These are phyloP conservation scores for Ganoderma boninense DNA, from an alignment of 1,284 basidiomycete genomes.

Conservation along the genomic window DNA sequence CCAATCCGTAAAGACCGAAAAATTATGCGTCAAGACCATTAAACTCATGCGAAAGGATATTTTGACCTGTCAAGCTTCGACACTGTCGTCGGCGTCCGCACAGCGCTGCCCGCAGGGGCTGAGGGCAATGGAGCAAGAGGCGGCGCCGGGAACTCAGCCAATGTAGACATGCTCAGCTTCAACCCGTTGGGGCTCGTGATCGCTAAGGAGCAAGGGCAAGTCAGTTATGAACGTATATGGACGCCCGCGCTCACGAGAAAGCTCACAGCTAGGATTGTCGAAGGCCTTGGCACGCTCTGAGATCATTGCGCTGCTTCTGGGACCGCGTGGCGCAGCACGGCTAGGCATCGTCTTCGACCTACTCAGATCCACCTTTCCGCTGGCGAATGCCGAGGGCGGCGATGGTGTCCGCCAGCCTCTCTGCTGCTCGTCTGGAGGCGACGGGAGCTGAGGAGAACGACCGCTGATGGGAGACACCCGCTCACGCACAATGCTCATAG, in stretches of 20 bases:
- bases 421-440: slow-evolving; percentile 27
- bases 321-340: slow-evolving; percentile 29
- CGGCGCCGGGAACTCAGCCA: slow-evolving; percentile 50
- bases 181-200: slow-evolving; percentile 24
- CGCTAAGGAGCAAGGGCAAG: slow-evolving; percentile 18
- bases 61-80: slow-evolving; percentile 49
- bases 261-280: slow-evolving; percentile 36
- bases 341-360: slow-evolving; percentile 36
- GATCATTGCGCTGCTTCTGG: slow-evolving; percentile 55
- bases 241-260: neutral
- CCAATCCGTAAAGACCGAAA: neutral
- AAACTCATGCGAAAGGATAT: slow-evolving; percentile 40
- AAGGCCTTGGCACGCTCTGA: slow-evolving; percentile 56
- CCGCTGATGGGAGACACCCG: slow-evolving; percentile 11
- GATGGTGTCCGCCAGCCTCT: slow-evolving; percentile 25
- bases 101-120: slow-evolving; percentile 30
- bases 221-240: neutral
- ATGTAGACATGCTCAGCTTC: slow-evolving; percentile 37
- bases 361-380: slow-evolving; percentile 23
- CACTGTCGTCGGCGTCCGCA: slow-evolving; percentile 25
- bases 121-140: slow-evolving; percentile 48
- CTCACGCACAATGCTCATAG: slow-evolving; percentile 25
- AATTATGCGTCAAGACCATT: neutral
- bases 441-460: slow-evolving; percentile 25
- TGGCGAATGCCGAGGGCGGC: slow-evolving; percentile 19